A percentile compares a stretch with the other conserved stretches of the same genome.
Conservation (phyloP, 192 early-diverging fungal genomes). For the Backusella mclennaniae region DNA sequence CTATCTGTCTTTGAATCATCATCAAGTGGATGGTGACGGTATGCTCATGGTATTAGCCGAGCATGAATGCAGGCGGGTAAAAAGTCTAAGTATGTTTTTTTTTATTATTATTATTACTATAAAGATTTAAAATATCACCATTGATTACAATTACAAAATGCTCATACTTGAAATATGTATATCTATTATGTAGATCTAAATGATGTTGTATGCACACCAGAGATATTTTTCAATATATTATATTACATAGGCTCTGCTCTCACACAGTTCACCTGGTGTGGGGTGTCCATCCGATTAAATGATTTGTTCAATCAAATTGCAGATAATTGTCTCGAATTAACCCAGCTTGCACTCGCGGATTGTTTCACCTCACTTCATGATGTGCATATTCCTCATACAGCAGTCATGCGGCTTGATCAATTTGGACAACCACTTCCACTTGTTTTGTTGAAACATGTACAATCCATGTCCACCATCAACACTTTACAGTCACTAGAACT, state of each 20-base stretch:
- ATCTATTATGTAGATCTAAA: background rate
- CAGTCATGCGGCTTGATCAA: background rate
- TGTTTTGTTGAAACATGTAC: background rate
- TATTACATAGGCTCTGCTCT: background rate
- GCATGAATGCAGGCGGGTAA: background rate
- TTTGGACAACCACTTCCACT: background rate
- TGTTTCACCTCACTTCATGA: conserved; percentile 18
- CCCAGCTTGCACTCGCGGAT: conserved; percentile 5
- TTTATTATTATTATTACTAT: background rate
- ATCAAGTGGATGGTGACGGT: conserved; percentile 9
- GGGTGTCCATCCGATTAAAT: conserved; percentile 11
- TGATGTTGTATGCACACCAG: conserved; percentile 8
- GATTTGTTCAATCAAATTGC: conserved; percentile 9
- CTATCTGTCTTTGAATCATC: background rate
- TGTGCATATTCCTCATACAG: background rate
- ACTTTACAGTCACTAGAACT: background rate
- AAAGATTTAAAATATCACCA: background rate
- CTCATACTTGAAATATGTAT: background rate
- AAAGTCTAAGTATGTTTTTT: background rate
- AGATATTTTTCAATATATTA: background rate
- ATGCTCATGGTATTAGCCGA: background rate
- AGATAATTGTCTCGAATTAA: background rate
- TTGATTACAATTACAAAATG: background rate
- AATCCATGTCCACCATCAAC: background rate
- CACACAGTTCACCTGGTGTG: background rate